Percentiles rank a stretch among this genome's conserved stretches.
phyloP scores from a whole-genome alignment of 345 rosid species.

The Euphorbia tirucalli region DNA sequence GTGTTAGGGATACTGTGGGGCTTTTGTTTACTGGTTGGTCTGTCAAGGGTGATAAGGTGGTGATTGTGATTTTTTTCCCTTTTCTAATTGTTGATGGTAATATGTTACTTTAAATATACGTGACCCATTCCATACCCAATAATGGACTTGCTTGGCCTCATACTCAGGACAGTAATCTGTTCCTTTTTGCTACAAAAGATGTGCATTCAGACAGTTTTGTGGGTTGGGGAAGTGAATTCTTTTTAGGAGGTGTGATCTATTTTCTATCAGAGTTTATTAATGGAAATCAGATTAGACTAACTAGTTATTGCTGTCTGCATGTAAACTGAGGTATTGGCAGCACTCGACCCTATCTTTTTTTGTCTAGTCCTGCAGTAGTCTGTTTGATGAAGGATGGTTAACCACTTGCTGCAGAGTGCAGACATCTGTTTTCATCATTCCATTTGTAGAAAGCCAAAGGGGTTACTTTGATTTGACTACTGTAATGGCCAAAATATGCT shows the following conservation, averaged over 20 bases:
- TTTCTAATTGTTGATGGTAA: background rate
- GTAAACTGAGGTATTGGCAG: background rate
- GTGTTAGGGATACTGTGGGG: background rate
- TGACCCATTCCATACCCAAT: background rate
- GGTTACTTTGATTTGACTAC: background rate
- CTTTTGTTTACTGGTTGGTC: background rate
- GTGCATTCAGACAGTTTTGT: background rate
- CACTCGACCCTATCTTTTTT: background rate
- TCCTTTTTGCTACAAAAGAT: background rate
- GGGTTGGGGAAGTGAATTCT: background rate
- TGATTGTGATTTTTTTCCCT: background rate
- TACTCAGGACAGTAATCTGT: background rate
- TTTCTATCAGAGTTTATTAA: background rate
- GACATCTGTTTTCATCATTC: background rate
- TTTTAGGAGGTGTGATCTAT: background rate
- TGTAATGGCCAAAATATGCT: background rate
- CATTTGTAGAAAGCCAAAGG: background rate
- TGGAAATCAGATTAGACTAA: too few relatives aligned
- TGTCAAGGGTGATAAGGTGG: background rate
- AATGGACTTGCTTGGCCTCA: background rate
- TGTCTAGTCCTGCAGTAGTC: background rate
- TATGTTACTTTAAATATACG: background rate
- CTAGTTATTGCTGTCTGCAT: too few relatives aligned
- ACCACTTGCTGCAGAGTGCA: background rate
- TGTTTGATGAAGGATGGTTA: background rate